Evolutionary conservation across 106 monocot genomes (phyloP).

Genomic region (Ottelia alismoides): DNA sequence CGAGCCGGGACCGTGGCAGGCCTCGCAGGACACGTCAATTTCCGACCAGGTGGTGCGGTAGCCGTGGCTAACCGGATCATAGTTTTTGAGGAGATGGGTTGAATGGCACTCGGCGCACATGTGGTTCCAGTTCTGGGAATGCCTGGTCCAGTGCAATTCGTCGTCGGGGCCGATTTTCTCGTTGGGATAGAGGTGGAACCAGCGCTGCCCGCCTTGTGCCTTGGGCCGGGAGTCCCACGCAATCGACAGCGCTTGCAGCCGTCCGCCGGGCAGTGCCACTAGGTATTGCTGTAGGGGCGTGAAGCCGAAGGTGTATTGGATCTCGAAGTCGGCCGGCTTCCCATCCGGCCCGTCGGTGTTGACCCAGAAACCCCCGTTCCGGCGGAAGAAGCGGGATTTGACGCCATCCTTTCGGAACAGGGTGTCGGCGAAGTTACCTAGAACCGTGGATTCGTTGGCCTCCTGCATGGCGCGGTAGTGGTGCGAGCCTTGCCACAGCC

Average conservation of each 20-base stretch:
- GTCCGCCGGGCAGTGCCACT: neutral
- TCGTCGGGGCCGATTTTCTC: neutral
- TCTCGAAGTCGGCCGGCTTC: neutral
- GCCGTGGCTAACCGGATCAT: neutral
- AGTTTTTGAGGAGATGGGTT: neutral
- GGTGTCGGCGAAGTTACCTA: neutral
- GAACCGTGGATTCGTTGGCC: neutral
- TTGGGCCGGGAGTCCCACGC: neutral
- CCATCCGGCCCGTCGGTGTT: neutral
- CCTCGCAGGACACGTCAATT: neutral
- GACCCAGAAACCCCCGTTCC: neutral
- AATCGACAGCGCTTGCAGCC: neutral
- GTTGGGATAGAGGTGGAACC: neutral
- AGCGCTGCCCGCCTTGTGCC: neutral
- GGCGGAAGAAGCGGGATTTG: neutral
- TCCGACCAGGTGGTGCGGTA: neutral
- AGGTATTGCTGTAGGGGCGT: neutral
- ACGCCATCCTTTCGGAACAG: neutral
- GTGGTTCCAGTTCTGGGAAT: neutral
- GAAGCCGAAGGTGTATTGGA: neutral
- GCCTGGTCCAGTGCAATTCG: neutral
- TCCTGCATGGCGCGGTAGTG: neutral
- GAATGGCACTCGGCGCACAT: neutral
- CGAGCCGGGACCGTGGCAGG: neutral
- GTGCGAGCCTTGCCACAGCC: neutral